Conservation (phyloP, 169 alveolate genomes). For the Eimeria mitis region DNA sequence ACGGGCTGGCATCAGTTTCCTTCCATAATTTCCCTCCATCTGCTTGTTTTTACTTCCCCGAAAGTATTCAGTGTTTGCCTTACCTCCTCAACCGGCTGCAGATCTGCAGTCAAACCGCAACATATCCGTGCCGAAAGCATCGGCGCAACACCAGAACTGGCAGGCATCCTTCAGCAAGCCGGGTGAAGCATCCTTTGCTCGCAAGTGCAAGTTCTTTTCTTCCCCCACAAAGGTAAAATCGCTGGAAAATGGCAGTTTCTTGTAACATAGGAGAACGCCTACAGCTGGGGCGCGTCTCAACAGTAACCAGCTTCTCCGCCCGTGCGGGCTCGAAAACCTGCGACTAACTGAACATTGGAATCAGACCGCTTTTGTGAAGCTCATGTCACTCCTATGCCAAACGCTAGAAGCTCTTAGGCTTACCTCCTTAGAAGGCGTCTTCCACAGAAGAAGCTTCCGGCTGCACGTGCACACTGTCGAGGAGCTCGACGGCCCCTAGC, state of each 20-base stretch:
- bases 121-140: conserved; percentile 29
- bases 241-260: neutral
- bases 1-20: conserved; percentile 16
- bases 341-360: neutral
- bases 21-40: neutral
- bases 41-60: neutral
- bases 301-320: neutral
- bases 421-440: neutral
- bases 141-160: conserved; percentile 19
- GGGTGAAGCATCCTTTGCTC: conserved; percentile 4
- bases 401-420: neutral
- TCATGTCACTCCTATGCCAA: neutral
- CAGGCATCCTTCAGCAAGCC: conserved; percentile 41
- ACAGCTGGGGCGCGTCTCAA: neutral
- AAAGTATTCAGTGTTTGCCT: neutral
- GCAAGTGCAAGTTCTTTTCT: neutral
- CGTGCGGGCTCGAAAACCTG: neutral
- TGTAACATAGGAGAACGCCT: neutral
- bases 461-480: neutral
- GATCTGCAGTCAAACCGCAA: neutral
- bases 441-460: neutral
- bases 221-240: conserved; percentile 3
- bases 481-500: neutral
- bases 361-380: neutral
- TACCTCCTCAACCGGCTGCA: neutral